These are phyloP conservation scores for Colletotrichum godetiae DNA, from an alignment of 2,329 filamentous ascomycete species.

Conservation along the genomic window DNA sequence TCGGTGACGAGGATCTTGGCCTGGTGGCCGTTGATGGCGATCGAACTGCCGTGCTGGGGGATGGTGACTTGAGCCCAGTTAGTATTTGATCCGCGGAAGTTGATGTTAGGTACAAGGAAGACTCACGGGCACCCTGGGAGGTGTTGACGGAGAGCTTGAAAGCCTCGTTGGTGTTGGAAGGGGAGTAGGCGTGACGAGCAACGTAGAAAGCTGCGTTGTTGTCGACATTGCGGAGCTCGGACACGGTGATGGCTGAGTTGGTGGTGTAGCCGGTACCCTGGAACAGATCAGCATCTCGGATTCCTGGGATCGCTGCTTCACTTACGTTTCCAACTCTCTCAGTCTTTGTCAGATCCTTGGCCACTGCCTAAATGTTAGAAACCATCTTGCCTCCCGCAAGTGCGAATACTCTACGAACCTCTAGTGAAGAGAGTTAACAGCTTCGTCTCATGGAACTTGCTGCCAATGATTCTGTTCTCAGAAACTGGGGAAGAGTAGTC, in stretches of 20 bases:
- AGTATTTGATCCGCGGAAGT: background rate
- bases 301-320: background rate
- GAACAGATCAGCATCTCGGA: conserved; percentile 31
- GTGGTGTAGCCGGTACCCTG: conserved; percentile 62
- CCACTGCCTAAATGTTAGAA: conserved; percentile 44
- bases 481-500: conserved; percentile 73
- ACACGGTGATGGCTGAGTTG: conserved; percentile 62
- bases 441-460: conserved; percentile 74
- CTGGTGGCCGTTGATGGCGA: conserved; percentile 69
- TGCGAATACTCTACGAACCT: background rate
- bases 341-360: conserved; percentile 66
- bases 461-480: conserved; percentile 66
- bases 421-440: conserved; percentile 69
- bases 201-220: conserved; percentile 70
- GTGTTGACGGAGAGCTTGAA: conserved; percentile 68
- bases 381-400: too few relatives aligned
- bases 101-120: accelerated
- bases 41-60: conserved; percentile 58
- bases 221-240: conserved; percentile 68
- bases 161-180: conserved; percentile 59
- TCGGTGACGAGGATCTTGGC: conserved; percentile 72
- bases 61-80: conserved; percentile 53
- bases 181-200: conserved; percentile 64
- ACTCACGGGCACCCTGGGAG: conserved; percentile 57
- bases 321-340: conserved; percentile 54